Evolutionary conservation across 306 rosid genomes (phyloP), one percentile per base, ranked within the genome.

Genomic region (Fragaria vesca): DNA sequence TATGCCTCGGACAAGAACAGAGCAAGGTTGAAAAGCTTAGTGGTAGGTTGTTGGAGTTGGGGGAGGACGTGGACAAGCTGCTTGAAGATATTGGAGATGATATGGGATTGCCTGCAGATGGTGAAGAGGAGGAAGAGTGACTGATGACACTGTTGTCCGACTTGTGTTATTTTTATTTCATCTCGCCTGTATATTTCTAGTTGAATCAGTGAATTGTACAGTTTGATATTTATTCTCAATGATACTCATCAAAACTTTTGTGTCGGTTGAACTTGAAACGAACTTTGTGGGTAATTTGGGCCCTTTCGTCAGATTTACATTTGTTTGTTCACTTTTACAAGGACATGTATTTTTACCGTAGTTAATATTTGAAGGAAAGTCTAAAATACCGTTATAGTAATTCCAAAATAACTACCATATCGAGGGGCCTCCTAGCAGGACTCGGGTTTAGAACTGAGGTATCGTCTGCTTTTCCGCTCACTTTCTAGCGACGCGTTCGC

Each of bases 1-100:
- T 95, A 57, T 95, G 97, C 93, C 93, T 95, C 0, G 99, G 97
- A 24, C 99, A 95, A 88, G 99, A 95, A 85, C 99, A 95, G 81
- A 91, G 93, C 87, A 95, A 65, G 88, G 99, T 92, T 77, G 97
- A 93, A 12, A 89, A 62, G 63, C 88, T 95, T 32, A 85, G 89
- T 63, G 81, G 91, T 17, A 95, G 97, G 87, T 82, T 95, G 79
- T 26, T 88, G 76, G 97, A 95, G 90, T 86, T 95, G 48, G 99
- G 99, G 26, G 97, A 91, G 85, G 97, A 95, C 45, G 91, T 90
- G 43, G 94, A 93, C 63, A 80, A 83, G 79, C 87, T 95, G 66
- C 97, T 95, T 17, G 97, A 93, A 81, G 97, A 90, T 52, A 77
- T 95, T 40, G 98, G 97, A 38, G 98, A 95, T 73, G 99, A 93